Conservation (phyloP, 257 asterid species). For the Dorcoceras hygrometricum region DNA sequence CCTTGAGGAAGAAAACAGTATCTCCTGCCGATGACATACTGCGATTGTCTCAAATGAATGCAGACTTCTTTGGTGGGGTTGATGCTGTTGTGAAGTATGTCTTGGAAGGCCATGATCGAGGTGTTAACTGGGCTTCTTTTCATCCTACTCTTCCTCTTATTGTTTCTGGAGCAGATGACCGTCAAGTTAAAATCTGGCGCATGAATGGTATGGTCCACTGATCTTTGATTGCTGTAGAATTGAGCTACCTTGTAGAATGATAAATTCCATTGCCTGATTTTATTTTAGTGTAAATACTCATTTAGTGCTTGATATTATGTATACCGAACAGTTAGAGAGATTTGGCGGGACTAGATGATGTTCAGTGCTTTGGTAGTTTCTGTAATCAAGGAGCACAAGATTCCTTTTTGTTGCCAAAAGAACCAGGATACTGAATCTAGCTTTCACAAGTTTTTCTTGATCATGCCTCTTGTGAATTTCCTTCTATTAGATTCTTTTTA, state of each 20-base stretch:
- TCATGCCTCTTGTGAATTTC: background rate
- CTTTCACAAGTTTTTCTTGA: constrained; percentile 17
- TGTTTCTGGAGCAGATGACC: constrained; percentile 99
- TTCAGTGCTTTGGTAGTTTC: background rate
- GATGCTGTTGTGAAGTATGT: constrained; percentile 99
- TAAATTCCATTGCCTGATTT: background rate
- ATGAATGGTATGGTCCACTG: constrained; percentile 70
- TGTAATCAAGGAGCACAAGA: background rate
- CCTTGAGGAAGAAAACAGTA: constrained; percentile 84
- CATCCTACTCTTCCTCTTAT: constrained; percentile 97
- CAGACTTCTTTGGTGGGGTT: constrained; percentile 96
- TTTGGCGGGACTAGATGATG: background rate
- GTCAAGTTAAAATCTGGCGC: constrained; percentile 97
- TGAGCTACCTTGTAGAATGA: background rate
- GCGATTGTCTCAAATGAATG: constrained; percentile 82
- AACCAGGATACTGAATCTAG: background rate
- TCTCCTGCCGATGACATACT: constrained; percentile 95
- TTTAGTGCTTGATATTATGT: background rate
- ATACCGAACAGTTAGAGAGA: background rate
- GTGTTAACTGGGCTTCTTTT: constrained; percentile 98
- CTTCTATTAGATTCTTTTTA: constrained; percentile 7
- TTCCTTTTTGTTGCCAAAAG: constrained; percentile 7
- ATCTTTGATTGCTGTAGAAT: background rate
- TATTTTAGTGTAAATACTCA: background rate
- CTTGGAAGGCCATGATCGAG: constrained; percentile 95